These are phyloP conservation scores for Effrenium voratum DNA, from an alignment of 73 alveolate species.

Conservation along the genomic window DNA sequence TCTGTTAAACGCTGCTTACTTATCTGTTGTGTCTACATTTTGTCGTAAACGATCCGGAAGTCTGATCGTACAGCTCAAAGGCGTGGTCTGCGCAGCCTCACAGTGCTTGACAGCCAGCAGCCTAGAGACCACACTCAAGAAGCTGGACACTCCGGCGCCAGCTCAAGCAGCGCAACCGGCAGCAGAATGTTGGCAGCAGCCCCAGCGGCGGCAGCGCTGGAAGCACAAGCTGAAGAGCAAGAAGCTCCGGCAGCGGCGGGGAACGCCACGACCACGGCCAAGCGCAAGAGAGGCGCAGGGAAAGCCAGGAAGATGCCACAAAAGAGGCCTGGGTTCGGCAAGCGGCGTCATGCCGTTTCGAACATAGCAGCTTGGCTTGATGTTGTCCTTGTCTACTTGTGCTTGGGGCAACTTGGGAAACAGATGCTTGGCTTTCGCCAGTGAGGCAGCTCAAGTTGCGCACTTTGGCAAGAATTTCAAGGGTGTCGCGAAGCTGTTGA, in stretches of 20 bases:
- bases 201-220: not conserved
- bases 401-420: too few species aligned
- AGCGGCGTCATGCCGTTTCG: not conserved
- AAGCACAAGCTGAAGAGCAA: not conserved
- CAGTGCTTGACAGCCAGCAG: not conserved
- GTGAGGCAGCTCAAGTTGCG: too few species aligned
- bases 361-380: not conserved
- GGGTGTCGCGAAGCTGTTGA: not conserved
- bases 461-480: too few species aligned
- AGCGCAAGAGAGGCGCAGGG: not conserved
- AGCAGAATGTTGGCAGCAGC: not conserved
- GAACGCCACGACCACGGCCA: not conserved
- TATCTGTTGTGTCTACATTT: too few species aligned
- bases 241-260: not conserved
- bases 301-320: not conserved
- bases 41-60: too few species aligned
- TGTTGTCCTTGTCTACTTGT: too few species aligned
- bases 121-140: too few species aligned
- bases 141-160: too few species aligned
- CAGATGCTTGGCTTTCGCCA: too few species aligned
- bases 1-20: too few species aligned
- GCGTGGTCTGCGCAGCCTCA: not conserved
- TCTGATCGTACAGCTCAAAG: too few species aligned
- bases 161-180: too few species aligned
- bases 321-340: not conserved